Evolutionary conservation across 257 asterid species (phyloP).

Genomic region (Linaria vulgaris): DNA sequence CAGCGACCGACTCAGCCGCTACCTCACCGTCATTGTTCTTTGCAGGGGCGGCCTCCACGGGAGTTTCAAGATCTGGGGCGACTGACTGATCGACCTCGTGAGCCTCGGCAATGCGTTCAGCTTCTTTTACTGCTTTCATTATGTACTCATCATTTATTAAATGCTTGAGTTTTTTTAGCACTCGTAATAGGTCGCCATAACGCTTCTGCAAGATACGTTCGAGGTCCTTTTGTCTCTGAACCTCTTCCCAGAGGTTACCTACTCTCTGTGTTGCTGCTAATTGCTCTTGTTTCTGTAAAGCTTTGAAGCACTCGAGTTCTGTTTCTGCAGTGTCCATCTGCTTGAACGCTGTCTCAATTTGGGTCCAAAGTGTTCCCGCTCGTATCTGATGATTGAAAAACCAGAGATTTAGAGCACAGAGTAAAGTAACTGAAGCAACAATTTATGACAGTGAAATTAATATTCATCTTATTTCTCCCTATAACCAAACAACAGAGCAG

Average conservation of each 20-base stretch:
- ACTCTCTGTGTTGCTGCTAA: slow-evolving; percentile 77
- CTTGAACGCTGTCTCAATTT: slow-evolving; percentile 72
- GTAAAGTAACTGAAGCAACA: too few relatives aligned
- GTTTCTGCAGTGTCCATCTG: slow-evolving; percentile 89
- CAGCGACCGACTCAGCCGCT: slow-evolving; percentile 12
- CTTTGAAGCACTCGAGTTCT: slow-evolving; percentile 83
- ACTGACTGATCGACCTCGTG: slow-evolving; percentile 27
- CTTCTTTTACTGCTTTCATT: slow-evolving; percentile 48
- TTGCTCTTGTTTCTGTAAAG: slow-evolving; percentile 80
- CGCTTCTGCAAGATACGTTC: slow-evolving; percentile 69
- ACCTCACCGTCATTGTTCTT: slow-evolving; percentile 16
- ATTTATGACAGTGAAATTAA: too few relatives aligned
- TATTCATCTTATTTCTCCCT: too few relatives aligned
- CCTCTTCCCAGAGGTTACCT: slow-evolving; percentile 92
- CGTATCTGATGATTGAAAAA: slow-evolving; percentile 51
- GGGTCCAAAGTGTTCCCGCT: slow-evolving; percentile 74
- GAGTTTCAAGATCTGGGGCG: slow-evolving; percentile 26
- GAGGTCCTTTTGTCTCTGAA: slow-evolving; percentile 92
- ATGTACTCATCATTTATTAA: slow-evolving; percentile 43
- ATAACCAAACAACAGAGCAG: too few relatives aligned
- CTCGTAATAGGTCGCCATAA: slow-evolving; percentile 56
- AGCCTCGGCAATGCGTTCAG: slow-evolving; percentile 33
- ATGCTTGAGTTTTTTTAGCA: slow-evolving; percentile 53
- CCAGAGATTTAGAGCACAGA: too few relatives aligned
- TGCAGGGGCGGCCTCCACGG: slow-evolving; percentile 9